These are phyloP conservation scores for Taphrina pruni DNA, from an alignment of 1,139 yeast species.

Conservation along the genomic window DNA sequence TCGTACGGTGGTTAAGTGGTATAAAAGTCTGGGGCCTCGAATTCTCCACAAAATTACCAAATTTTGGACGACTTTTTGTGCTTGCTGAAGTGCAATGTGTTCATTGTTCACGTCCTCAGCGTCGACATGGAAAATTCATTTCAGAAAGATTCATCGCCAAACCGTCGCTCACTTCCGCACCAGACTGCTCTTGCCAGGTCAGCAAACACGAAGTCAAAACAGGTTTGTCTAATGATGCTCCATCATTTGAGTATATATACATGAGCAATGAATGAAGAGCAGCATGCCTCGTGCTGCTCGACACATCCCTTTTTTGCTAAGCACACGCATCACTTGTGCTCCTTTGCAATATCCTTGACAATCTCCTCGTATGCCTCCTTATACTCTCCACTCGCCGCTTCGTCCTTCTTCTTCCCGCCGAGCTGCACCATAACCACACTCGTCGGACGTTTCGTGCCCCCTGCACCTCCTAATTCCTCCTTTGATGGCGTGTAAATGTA, in stretches of 20 bases:
- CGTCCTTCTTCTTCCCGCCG: constrained; percentile 85
- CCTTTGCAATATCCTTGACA: constrained; percentile 76
- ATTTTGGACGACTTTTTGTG: neutral
- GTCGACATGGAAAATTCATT: too few species aligned
- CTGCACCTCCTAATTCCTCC: constrained; percentile 97
- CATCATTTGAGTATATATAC: constrained; percentile 3
- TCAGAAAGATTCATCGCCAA: too few species aligned
- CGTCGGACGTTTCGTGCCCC: constrained; percentile 98
- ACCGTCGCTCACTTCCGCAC: too few species aligned
- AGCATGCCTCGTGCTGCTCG: too few species aligned
- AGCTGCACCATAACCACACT: constrained; percentile 98
- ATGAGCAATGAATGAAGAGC: neutral
- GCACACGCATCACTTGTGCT: constrained; percentile 36
- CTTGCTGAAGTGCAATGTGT: neutral
- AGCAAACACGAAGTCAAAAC: neutral
- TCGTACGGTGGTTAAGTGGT: too few species aligned
- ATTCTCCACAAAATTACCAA: neutral
- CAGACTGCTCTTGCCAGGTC: too few species aligned
- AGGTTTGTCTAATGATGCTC: neutral
- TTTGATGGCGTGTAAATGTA: constrained; percentile 42
- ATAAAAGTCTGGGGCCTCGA: neutral
- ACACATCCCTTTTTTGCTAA: too few species aligned
- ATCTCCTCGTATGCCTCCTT: constrained; percentile 91
- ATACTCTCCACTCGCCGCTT: constrained; percentile 70
- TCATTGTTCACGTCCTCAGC: neutral